phyloP scores from a whole-genome alignment of 2,329 filamentous ascomycete species.

The Botrytis squamosa region DNA sequence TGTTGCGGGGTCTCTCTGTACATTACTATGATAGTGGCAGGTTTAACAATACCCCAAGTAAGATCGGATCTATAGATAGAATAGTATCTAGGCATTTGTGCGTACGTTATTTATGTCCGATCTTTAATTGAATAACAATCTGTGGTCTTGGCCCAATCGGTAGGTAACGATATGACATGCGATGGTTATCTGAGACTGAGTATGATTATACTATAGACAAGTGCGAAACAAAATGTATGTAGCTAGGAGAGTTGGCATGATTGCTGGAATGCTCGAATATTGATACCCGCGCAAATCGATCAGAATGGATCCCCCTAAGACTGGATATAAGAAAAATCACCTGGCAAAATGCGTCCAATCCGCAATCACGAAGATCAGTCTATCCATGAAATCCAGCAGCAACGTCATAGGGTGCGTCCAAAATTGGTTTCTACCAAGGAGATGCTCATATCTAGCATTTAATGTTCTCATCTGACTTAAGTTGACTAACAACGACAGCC shows the following conservation, averaged over 20 bases:
- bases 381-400: background rate
- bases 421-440: background rate
- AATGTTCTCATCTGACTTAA: too few species aligned
- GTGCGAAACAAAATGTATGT: background rate
- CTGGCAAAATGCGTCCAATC: background rate
- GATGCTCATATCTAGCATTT: background rate
- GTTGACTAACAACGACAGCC: background rate
- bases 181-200: background rate
- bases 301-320: background rate
- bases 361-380: background rate
- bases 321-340: background rate
- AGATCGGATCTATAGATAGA: background rate
- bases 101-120: background rate
- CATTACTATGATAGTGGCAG: background rate
- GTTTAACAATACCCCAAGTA: background rate
- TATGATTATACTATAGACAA: background rate
- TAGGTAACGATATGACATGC: background rate
- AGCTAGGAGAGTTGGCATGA: background rate
- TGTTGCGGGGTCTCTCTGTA: background rate
- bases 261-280: background rate
- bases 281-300: background rate
- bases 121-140: background rate
- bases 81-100: background rate
- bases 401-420: background rate
- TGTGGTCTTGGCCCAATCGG: background rate